These are phyloP conservation scores for Ambrosiella cleistominuta DNA, from an alignment of 2,329 filamentous ascomycete species.

Conservation along the genomic window DNA sequence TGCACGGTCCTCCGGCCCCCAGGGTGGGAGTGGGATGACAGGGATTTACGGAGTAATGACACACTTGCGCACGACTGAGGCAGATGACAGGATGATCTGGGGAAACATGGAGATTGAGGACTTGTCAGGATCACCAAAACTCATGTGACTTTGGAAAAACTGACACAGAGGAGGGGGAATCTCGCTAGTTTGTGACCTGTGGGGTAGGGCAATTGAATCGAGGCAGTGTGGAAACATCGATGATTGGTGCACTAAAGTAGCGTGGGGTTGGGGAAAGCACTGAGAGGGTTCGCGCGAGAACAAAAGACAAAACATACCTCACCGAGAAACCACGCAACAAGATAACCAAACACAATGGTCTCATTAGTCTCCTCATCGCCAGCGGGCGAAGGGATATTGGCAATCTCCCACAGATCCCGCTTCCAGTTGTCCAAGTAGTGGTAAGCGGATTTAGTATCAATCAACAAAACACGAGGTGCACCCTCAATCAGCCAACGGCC, in stretches of 20 bases:
- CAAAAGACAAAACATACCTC: conserved; percentile 45
- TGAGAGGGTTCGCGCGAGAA: background rate
- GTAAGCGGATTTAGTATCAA: conserved; percentile 90
- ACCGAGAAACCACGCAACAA: conserved; percentile 95
- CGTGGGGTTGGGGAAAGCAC: background rate
- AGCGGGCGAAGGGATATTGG: conserved; percentile 83
- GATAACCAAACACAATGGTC: conserved; percentile 89
- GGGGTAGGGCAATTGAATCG: background rate
- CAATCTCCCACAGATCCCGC: conserved; percentile 78
- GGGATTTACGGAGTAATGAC: background rate
- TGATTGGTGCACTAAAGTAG: background rate
- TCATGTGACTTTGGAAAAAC: conserved; percentile 3
- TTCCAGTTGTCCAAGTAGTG: conserved; percentile 92
- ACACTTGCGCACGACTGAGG: conserved; percentile 5
- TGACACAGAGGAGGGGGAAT: background rate
- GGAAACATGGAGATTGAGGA: conserved; percentile 5
- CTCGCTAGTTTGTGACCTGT: background rate
- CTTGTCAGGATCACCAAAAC: conserved; percentile 5
- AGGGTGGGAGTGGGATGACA: conserved; percentile 12
- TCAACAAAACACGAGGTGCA: conserved; percentile 78
- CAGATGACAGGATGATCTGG: conserved; percentile 5
- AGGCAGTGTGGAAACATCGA: background rate
- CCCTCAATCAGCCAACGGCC: conserved; percentile 96
- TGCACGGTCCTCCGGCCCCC: conserved; percentile 3
- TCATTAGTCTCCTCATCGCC: conserved; percentile 93